Evolutionary conservation across 2,329 filamentous ascomycete genomes (phyloP).

Genomic region (Daldinia eschscholtzii): DNA sequence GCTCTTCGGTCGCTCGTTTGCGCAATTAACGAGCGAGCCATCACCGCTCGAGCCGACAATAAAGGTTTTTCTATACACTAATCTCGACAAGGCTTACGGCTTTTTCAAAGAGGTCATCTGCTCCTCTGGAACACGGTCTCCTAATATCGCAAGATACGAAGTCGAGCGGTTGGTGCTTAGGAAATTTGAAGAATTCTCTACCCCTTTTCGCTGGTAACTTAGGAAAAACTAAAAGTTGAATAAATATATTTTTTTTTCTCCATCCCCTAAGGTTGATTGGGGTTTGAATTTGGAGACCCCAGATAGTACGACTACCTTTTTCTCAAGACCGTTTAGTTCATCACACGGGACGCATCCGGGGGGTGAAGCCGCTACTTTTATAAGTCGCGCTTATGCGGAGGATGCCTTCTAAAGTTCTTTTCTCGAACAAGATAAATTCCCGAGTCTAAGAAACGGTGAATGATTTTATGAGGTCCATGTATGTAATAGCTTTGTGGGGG

Average conservation of each 20-base stretch:
- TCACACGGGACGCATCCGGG: not conserved
- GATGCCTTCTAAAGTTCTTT: constrained; percentile 12
- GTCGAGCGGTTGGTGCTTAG: not conserved
- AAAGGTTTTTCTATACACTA: not conserved
- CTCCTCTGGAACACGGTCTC: not conserved
- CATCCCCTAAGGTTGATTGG: not conserved
- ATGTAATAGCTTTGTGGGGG: constrained; percentile 23
- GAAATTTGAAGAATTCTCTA: not conserved
- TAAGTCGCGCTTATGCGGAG: constrained; percentile 20
- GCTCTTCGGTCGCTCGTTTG: constrained; percentile 29
- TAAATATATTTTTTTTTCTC: constrained; percentile 5
- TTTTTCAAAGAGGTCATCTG: not conserved
- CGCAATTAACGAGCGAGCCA: constrained; percentile 14
- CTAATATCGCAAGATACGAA: not conserved
- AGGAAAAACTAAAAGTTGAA: not conserved
- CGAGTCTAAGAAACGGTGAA: constrained; percentile 15
- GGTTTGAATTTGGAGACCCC: constrained; percentile 22
- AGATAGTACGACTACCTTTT: not conserved
- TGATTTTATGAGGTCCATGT: constrained; percentile 11
- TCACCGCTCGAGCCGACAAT: constrained; percentile 3
- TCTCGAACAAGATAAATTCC: constrained; percentile 20
- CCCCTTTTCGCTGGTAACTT: not conserved
- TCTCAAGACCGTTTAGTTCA: not conserved
- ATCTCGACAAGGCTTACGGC: not conserved
- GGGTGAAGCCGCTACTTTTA: constrained; percentile 6